phyloP scores from a whole-genome alignment of 495 filamentous ascomycete genomes.

The Glonium stellatum region DNA sequence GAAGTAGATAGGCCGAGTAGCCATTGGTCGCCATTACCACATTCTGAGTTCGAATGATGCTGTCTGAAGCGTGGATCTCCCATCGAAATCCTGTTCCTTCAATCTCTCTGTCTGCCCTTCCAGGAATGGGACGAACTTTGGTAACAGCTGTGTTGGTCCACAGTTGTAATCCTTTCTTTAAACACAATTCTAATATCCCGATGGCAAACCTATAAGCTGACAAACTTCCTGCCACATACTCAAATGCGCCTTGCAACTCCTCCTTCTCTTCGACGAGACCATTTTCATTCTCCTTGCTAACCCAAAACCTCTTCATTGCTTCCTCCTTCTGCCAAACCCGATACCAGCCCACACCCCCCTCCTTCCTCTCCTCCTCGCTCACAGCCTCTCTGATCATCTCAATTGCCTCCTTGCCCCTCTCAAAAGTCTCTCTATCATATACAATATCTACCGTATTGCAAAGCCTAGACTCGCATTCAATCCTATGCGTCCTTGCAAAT shows the following conservation, averaged over 20 bases:
- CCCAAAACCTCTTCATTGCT: slow-evolving; percentile 41
- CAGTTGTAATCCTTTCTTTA: slow-evolving; percentile 50
- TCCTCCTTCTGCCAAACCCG: slow-evolving; percentile 41
- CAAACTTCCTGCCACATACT: slow-evolving; percentile 56
- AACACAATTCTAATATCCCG: slow-evolving; percentile 49
- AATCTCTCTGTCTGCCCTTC: not conserved
- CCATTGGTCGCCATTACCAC: slow-evolving; percentile 68
- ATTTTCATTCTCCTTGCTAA: slow-evolving; percentile 12
- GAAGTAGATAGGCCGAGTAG: slow-evolving; percentile 55
- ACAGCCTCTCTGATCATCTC: slow-evolving; percentile 39
- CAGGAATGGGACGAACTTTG: slow-evolving; percentile 30
- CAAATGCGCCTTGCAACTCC: slow-evolving; percentile 43
- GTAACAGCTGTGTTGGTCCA: slow-evolving; percentile 55
- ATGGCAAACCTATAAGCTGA: slow-evolving; percentile 58
- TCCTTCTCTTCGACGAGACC: slow-evolving; percentile 6
- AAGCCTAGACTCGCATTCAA: slow-evolving; percentile 45
- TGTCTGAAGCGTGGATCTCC: slow-evolving; percentile 48
- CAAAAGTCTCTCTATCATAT: slow-evolving; percentile 46
- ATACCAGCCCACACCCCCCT: slow-evolving; percentile 43
- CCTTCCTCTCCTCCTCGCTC: slow-evolving; percentile 38
- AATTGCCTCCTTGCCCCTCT: slow-evolving; percentile 38
- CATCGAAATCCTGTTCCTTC: slow-evolving; percentile 26
- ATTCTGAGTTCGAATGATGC: slow-evolving; percentile 45
- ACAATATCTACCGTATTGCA: slow-evolving; percentile 54
- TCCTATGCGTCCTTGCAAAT: slow-evolving; percentile 45